Percentiles rank a stretch among this genome's conserved stretches.
Evolutionary conservation across 176 grass and related monocot genomes (phyloP).

Genomic region (Alloteropsis semialata): DNA sequence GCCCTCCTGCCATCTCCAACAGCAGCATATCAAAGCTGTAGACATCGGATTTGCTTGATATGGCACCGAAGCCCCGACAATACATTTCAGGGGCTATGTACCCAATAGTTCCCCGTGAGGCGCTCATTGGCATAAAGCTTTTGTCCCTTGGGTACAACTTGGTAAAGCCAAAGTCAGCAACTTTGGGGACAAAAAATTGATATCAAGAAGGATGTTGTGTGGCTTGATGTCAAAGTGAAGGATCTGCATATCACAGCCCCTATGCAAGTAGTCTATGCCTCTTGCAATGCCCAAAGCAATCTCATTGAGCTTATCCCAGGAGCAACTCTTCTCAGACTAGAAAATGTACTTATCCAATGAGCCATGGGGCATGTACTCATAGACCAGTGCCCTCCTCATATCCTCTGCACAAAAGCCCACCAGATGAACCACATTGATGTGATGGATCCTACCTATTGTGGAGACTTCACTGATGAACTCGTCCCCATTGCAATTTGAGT

Average conservation of each 20-base stretch:
- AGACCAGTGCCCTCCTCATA: slow-evolving; percentile 33
- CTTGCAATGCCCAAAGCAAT: slow-evolving; percentile 39
- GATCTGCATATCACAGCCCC: slow-evolving; percentile 43
- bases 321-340: slow-evolving; percentile 8
- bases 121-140: slow-evolving; percentile 18
- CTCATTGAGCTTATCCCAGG: slow-evolving; percentile 35
- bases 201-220: slow-evolving; percentile 39
- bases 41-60: slow-evolving; percentile 45
- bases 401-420: slow-evolving; percentile 39
- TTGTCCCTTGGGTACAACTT: slow-evolving; percentile 42
- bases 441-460: slow-evolving; percentile 45
- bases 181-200: slow-evolving; percentile 44
- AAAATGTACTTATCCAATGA: slow-evolving; percentile 54
- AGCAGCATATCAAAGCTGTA: slow-evolving; percentile 58
- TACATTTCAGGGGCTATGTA: slow-evolving; percentile 48
- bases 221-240: slow-evolving; percentile 60
- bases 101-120: slow-evolving; percentile 36
- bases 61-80: slow-evolving; percentile 32
- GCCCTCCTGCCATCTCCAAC: slow-evolving; percentile 44
- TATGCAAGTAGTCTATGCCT: slow-evolving; percentile 56
- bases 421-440: slow-evolving; percentile 37
- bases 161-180: slow-evolving; percentile 56
- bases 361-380: slow-evolving; percentile 54
- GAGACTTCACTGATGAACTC: slow-evolving; percentile 53
- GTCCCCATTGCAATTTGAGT: slow-evolving; percentile 46